Conservation (phyloP, 2,329 filamentous ascomycete genomes). For the Aspergillus unguis region DNA sequence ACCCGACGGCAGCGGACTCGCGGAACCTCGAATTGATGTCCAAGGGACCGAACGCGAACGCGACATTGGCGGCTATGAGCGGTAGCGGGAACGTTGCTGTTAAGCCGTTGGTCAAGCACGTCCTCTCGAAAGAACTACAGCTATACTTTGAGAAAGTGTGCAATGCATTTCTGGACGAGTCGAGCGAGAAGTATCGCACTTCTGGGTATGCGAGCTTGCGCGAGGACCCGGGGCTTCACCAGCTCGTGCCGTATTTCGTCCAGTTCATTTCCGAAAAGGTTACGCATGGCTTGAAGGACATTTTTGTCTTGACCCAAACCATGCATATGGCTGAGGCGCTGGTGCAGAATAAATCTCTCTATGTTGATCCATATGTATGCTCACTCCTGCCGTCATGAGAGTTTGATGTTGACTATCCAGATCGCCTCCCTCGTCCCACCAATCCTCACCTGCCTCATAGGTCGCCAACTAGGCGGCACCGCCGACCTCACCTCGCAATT, state of each 20-base stretch:
- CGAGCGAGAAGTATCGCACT: slow-evolving; percentile 78
- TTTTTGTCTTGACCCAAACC: slow-evolving; percentile 85
- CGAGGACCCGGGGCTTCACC: slow-evolving; percentile 88
- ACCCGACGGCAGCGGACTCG: slow-evolving; percentile 82
- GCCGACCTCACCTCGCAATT: slow-evolving; percentile 62
- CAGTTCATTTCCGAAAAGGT: slow-evolving; percentile 95
- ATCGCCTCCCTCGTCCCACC: slow-evolving; percentile 72
- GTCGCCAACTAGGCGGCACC: slow-evolving; percentile 68
- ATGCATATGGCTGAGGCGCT: slow-evolving; percentile 85
- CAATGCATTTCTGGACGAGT: slow-evolving; percentile 80
- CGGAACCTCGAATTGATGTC: slow-evolving; percentile 80
- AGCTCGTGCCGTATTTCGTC: slow-evolving; percentile 93
- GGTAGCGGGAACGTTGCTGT: slow-evolving; percentile 80
- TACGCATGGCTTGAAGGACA: slow-evolving; percentile 85
- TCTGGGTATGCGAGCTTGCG: slow-evolving; percentile 82
- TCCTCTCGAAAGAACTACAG: slow-evolving; percentile 91
- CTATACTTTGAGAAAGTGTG: slow-evolving; percentile 97
- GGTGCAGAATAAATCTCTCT: slow-evolving; percentile 77
- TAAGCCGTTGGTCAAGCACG: slow-evolving; percentile 91
- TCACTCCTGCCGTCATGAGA: not conserved
- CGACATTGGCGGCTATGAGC: slow-evolving; percentile 75
- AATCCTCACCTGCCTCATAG: slow-evolving; percentile 86
- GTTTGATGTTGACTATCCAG: slow-evolving; percentile 29
- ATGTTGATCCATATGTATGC: slow-evolving; percentile 63
- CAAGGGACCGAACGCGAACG: slow-evolving; percentile 85